Evolutionary conservation across 805 yeast species (phyloP).

Genomic region (Yamadazyma paraphyllophila): DNA sequence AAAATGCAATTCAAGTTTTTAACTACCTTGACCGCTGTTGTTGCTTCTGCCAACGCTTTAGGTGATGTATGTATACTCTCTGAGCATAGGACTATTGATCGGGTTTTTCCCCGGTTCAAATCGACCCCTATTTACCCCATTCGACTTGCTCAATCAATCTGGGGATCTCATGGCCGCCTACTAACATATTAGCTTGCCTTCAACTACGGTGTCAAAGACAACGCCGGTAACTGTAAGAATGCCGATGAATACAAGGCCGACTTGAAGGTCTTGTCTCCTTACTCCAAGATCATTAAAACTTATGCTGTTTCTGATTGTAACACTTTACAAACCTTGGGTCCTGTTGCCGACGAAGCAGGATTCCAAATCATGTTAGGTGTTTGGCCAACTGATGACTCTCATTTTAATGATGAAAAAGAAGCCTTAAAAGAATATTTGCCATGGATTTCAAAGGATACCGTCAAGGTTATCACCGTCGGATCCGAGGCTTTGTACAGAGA

Average conservation of each 20-base stretch:
- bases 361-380: conserved; percentile 79
- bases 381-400: conserved; percentile 90
- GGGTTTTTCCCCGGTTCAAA: background rate
- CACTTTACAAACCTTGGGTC: conserved; percentile 79
- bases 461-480: conserved; percentile 83
- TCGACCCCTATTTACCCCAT: conserved; percentile 1
- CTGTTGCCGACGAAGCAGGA: conserved; percentile 78
- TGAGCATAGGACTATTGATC: background rate
- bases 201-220: conserved; percentile 81
- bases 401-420: conserved; percentile 67
- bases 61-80: conserved; percentile 49
- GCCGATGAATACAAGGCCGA: conserved; percentile 70
- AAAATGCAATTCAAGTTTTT: conserved; percentile 41
- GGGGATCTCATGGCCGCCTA: background rate
- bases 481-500: conserved; percentile 94
- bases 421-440: conserved; percentile 77
- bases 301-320: conserved; percentile 95
- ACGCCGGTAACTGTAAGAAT: conserved; percentile 72
- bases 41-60: conserved; percentile 52
- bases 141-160: background rate
- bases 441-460: conserved; percentile 59
- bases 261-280: conserved; percentile 53
- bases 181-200: conserved; percentile 55
- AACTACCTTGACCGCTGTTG: conserved; percentile 47
- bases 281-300: conserved; percentile 71